Base-by-base conservation (phyloP, 441 rosid species). In the Gossypium trilobum region DNA sequence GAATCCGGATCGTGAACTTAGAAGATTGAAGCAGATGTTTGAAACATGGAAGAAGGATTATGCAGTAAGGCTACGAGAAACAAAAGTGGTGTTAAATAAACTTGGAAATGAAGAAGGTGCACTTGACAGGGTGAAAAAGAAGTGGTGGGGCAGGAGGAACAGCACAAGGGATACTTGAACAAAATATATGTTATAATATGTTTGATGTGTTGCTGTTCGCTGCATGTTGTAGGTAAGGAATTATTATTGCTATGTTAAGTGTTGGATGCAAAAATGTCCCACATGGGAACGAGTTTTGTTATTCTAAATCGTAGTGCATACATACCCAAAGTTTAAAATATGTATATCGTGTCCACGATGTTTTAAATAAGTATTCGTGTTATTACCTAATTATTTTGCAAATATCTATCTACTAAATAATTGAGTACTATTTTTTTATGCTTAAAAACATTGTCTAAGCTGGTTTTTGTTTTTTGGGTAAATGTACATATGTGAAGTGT, bases 31-130 rank as follows among this genome's bases (percentile, higher is more conserved):
- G 78, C 95, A 93, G 82, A 90, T 91, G 93, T 95, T 93, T 69
- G 99, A 95, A 80, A 84, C 90, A 16, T 95, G 99, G 99, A 95
- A 95, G 85, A 95, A 93, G 80, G 99, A 95, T 79, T 95, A 93
- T 0, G 90, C 91, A 44, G 48, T 75, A 62, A 87, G 99, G 71
- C 73, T 95, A 74, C 77, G 97, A 20, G 98, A 95, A 78, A 93
- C 98, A 0, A 95, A 91, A 78, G 86, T 89, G 78, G 84, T 89
- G n/a, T 74, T 95, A 80, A 84, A 87, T 73, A 95, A 93, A 79
- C 95, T 95, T 0, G 96, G 95, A 61, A 91, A 55, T 13, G 96
- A 92, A 75, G 95, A 90, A 82, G 87, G 91, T 67, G 87, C 87
- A 2, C 79, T 84, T 36, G 93, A 90, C 70, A 84, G 74, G 58